Base-by-base conservation (phyloP, 1,284 basidiomycete species). In the Ustilago esculenta region DNA sequence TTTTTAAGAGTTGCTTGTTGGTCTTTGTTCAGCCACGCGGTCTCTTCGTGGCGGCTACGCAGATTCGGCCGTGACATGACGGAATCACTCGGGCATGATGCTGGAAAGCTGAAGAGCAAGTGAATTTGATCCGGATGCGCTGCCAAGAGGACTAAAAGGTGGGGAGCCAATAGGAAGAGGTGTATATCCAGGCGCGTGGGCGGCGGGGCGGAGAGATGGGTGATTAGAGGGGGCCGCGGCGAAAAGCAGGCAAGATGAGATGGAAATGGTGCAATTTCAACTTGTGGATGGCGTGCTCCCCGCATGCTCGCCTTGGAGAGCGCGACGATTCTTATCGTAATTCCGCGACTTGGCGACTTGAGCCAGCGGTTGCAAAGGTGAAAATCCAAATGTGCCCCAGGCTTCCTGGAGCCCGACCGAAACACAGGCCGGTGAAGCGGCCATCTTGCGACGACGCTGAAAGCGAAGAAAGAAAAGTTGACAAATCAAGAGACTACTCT, bases 251-350 rank as follows among this genome's bases (percentile, higher is more conserved):
- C 53, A 52, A 64, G 49, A 45, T 4, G 30, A 24, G 32, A 39
- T 27, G 12, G 20, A 53, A 53, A 65, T 65, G 57, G 61, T 55
- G 48, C 50, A 54, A 65, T 65, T 64, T 35, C 14, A 2, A 10
- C 11, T 3, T 8, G 5, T 11, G 50, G 50, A 65, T 65, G 55
- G 61, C 61, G 61, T 65, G 61, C 54, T 65, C 48, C 50, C 41
- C 54, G 32, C 54, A 47, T 41, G n/a, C n/a, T n/a, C n/a, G n/a
- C n/a, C n/a, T n/a, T n/a, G n/a, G n/a, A n/a, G n/a, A n/a, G n/a
- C n/a, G n/a, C n/a, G n/a, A n/a, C n/a, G n/a, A n/a, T 42, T 24
- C 24, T 51, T 51, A 35, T 43, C 32, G 40, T 43, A 36, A 23
- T 51, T 42, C 20, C 24, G 12, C 11, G 7, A 4, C 20, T n/a